Percentiles rank a stretch among this genome's conserved stretches.
phyloP scores from a whole-genome alignment of 177 flowering plant genomes.

The Vitis hybrid region DNA sequence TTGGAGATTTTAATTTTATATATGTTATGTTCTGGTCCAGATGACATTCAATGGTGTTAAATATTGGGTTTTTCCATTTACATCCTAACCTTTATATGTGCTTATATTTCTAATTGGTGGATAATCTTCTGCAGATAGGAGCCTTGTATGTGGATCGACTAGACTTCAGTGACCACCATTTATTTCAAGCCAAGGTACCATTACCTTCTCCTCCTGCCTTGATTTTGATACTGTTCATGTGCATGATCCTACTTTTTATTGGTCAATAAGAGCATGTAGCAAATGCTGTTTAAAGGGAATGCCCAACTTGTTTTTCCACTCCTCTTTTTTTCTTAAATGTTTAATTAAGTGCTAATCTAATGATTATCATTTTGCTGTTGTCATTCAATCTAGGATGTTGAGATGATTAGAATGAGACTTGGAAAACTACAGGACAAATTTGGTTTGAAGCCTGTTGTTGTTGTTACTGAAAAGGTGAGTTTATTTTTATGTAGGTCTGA shows the following conservation, averaged over 20 bases:
- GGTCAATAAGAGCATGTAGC: neutral
- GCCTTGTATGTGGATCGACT: slow-evolving; percentile 54
- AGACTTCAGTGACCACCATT: slow-evolving; percentile 85
- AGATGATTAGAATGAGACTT: slow-evolving; percentile 42
- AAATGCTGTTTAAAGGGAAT: neutral
- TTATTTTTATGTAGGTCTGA: too few species aligned
- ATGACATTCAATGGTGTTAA: neutral
- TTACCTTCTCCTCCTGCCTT: neutral
- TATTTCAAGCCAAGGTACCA: slow-evolving; percentile 52
- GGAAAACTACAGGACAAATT: slow-evolving; percentile 40
- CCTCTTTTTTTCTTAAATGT: neutral
- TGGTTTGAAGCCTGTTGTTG: slow-evolving; percentile 48
- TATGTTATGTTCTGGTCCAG: neutral
- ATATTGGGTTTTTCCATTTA: neutral
- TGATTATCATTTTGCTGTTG: slow-evolving; percentile 2
- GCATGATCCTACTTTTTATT: too few species aligned
- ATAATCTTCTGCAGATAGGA: slow-evolving; percentile 57
- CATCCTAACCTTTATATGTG: neutral
- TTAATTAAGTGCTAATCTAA: neutral
- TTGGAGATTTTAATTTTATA: neutral
- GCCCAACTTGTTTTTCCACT: neutral
- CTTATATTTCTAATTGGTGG: neutral
- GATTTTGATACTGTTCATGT: neutral
- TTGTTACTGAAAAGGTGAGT: slow-evolving; percentile 83
- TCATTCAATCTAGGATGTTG: slow-evolving; percentile 53